phyloP scores from a whole-genome alignment of 1,284 basidiomycete genomes.

The Cutaneotrichosporon sp. region DNA sequence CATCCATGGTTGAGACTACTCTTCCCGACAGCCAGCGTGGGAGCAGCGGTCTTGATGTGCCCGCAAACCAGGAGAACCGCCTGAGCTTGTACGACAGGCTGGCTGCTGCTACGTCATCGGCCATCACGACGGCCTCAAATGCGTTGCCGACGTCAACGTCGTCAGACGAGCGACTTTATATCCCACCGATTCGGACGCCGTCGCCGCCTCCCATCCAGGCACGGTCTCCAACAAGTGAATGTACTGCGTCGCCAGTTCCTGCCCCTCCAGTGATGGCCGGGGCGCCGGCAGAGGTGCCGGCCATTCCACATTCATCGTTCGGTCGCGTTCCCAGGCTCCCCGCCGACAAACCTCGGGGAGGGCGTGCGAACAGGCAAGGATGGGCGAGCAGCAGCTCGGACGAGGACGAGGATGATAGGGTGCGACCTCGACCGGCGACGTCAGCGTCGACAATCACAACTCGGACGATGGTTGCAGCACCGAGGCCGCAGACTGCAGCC shows the following conservation, averaged over 20 bases:
- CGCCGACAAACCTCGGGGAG: slow-evolving; percentile 10
- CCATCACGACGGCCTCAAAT: slow-evolving; percentile 6
- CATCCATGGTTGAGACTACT: slow-evolving; percentile 26
- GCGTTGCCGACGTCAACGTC: not conserved
- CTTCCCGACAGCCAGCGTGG: slow-evolving; percentile 7
- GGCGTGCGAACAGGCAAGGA: slow-evolving; percentile 5
- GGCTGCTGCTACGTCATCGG: slow-evolving; percentile 13
- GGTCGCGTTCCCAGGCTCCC: slow-evolving; percentile 14
- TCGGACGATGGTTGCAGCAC: not conserved
- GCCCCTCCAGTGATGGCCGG: slow-evolving; percentile 17
- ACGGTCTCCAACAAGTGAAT: slow-evolving; percentile 17
- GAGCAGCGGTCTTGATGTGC: not conserved
- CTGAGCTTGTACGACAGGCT: slow-evolving; percentile 22
- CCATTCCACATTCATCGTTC: slow-evolving; percentile 27
- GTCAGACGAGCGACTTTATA: slow-evolving; percentile 14
- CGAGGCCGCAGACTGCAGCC: not conserved
- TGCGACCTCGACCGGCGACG: slow-evolving; percentile 8
- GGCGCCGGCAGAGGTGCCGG: slow-evolving; percentile 15
- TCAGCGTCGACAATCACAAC: slow-evolving; percentile 3
- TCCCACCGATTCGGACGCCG: slow-evolving; percentile 16
- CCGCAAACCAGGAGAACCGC: slow-evolving; percentile 12
- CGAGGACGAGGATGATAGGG: slow-evolving; percentile 20
- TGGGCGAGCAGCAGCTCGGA: slow-evolving; percentile 29
- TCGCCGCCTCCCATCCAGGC: slow-evolving; percentile 12
- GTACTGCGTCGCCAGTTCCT: slow-evolving; percentile 22